Evolutionary conservation across 139 green algal genomes (phyloP).

Genomic region (Coccomyxa sp.): DNA sequence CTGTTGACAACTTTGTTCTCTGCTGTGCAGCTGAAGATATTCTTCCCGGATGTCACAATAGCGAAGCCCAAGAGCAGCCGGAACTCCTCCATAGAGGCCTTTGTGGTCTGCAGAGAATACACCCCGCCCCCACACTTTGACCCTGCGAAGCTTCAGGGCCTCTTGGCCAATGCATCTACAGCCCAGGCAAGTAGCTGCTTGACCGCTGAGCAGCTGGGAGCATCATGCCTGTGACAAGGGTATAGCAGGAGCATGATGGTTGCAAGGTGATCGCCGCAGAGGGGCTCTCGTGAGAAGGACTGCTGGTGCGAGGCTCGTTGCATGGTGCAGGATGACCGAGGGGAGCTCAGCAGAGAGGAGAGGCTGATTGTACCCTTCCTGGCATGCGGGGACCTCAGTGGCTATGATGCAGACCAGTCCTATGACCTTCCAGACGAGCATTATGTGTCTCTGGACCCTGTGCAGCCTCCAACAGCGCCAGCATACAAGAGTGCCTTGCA

Average conservation of each 20-base stretch:
- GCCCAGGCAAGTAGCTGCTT: too few relatives aligned
- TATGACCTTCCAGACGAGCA: constrained; percentile 66
- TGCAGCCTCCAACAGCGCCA: constrained; percentile 86
- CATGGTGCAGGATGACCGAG: background rate
- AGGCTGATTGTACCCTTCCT: constrained; percentile 83
- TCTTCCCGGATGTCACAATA: constrained; percentile 89
- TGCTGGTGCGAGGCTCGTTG: too few relatives aligned
- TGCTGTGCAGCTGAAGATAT: constrained; percentile 61
- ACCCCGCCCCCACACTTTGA: constrained; percentile 63
- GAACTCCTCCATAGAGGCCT: constrained; percentile 94
- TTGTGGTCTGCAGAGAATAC: constrained; percentile 92
- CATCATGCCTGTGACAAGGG: too few relatives aligned
- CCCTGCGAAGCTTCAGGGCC: constrained; percentile 34
- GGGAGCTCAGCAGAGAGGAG: constrained; percentile 7
- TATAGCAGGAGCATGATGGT: too few relatives aligned
- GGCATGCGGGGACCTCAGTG: constrained; percentile 86
- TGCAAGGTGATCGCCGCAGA: too few relatives aligned
- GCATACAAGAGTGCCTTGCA: constrained; percentile 75
- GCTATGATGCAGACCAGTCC: constrained; percentile 86
- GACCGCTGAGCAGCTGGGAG: too few relatives aligned
- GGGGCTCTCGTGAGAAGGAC: too few relatives aligned
- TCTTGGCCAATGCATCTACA: too few relatives aligned
- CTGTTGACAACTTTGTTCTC: background rate
- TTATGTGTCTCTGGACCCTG: constrained; percentile 58
- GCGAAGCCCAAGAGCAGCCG: constrained; percentile 91